These are phyloP conservation scores for Metschnikowia cubensis DNA, from an alignment of 805 yeast genomes.

Conservation along the genomic window DNA sequence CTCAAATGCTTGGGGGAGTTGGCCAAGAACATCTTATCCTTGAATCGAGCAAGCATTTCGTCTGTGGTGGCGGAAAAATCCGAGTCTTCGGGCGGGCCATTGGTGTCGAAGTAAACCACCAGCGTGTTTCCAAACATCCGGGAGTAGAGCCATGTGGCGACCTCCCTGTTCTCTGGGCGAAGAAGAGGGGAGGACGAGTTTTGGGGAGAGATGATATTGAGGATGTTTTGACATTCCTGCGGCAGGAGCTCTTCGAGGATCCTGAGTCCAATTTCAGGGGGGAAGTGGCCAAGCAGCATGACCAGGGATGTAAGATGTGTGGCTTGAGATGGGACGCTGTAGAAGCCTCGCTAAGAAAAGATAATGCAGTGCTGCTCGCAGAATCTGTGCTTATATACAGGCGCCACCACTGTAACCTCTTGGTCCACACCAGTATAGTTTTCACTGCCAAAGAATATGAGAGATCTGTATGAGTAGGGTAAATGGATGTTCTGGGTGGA, in stretches of 20 bases:
- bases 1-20: conserved; percentile 8
- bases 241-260: conserved; percentile 11
- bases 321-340: background rate
- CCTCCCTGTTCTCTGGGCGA: background rate
- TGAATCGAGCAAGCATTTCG: conserved; percentile 4
- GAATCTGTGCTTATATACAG: background rate
- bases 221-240: conserved; percentile 2
- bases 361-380: background rate
- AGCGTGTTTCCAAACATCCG: conserved; percentile 8
- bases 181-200: background rate
- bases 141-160: conserved; percentile 8
- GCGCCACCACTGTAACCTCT: background rate
- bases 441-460: no score
- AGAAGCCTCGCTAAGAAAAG: background rate
- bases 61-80: conserved; percentile 10
- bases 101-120: conserved; percentile 9
- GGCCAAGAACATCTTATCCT: conserved; percentile 8
- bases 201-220: background rate
- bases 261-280: conserved; percentile 13
- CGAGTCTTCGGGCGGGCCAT: conserved; percentile 3
- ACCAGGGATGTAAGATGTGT: background rate
- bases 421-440: no score
- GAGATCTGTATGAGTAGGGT: no score
- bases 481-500: no score
- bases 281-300: conserved; percentile 7